phyloP scores from a whole-genome alignment of 192 early-diverging fungal genomes.

The Dissophora ornata region DNA sequence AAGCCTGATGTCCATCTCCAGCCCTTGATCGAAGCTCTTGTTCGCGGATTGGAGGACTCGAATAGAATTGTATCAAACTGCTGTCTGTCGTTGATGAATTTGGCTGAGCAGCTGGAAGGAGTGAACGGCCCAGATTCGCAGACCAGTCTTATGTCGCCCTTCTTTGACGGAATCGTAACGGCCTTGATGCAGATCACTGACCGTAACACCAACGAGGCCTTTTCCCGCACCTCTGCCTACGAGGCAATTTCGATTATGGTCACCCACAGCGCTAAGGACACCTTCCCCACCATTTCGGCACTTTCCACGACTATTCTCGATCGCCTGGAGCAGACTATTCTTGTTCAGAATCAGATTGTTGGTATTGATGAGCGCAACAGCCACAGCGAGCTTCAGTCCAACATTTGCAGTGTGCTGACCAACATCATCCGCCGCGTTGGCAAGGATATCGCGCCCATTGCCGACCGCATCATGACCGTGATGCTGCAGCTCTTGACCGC shows the following conservation, averaged over 20 bases:
- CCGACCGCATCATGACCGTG: constrained; percentile 92
- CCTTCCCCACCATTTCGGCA: constrained; percentile 77
- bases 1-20: constrained; percentile 79
- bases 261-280: constrained; percentile 79
- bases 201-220: constrained; percentile 80
- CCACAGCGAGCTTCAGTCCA: constrained; percentile 91
- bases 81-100: constrained; percentile 94
- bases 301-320: constrained; percentile 82
- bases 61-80: constrained; percentile 94
- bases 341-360: constrained; percentile 77
- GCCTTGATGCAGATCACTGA: constrained; percentile 83
- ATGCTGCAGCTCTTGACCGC: constrained; percentile 81
- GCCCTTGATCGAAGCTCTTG: constrained; percentile 78
- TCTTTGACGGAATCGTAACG: constrained; percentile 85
- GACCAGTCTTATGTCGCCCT: constrained; percentile 81
- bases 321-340: constrained; percentile 81
- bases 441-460: constrained; percentile 75
- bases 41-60: constrained; percentile 85
- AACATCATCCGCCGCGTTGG: constrained; percentile 85
- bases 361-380: constrained; percentile 83
- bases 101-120: constrained; percentile 86
- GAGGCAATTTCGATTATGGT: constrained; percentile 92
- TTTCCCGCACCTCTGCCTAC: constrained; percentile 91
- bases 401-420: constrained; percentile 91
- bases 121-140: constrained; percentile 63